A percentile compares a stretch with the other conserved stretches of the same genome.
Evolutionary conservation across 2,329 filamentous ascomycete genomes (phyloP).

Genomic region (Nannizzia gypsea): DNA sequence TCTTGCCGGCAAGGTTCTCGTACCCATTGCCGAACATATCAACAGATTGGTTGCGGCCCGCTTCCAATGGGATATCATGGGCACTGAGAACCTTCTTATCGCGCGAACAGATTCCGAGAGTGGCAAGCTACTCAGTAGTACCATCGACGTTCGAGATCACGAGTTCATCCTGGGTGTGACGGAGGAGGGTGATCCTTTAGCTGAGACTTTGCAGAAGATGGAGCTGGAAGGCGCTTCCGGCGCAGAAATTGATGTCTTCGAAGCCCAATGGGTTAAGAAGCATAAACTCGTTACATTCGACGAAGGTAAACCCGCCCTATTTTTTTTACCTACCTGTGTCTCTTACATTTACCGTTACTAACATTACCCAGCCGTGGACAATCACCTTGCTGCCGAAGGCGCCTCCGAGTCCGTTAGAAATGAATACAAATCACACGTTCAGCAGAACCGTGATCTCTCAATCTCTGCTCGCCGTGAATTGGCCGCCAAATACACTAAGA

Average conservation of each 20-base stretch:
- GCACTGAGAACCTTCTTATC: slow-evolving; percentile 84
- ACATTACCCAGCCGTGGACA: slow-evolving; percentile 49
- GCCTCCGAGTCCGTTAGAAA: slow-evolving; percentile 53
- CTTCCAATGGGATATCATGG: slow-evolving; percentile 99
- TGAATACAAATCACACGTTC: slow-evolving; percentile 52
- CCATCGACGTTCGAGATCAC: slow-evolving; percentile 88
- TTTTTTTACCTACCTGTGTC: background rate
- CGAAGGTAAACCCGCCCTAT: slow-evolving; percentile 42
- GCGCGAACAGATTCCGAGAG: slow-evolving; percentile 93
- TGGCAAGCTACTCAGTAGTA: slow-evolving; percentile 76
- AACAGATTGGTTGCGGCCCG: slow-evolving; percentile 83
- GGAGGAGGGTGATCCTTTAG: slow-evolving; percentile 65
- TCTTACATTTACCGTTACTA: background rate
- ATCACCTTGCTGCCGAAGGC: slow-evolving; percentile 57
- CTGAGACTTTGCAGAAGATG: slow-evolving; percentile 83
- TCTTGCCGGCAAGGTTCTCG: slow-evolving; percentile 87
- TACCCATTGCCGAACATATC: slow-evolving; percentile 90
- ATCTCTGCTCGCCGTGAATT: slow-evolving; percentile 65
- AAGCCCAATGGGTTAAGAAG: slow-evolving; percentile 76
- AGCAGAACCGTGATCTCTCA: slow-evolving; percentile 59
- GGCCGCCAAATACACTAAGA: slow-evolving; percentile 54
- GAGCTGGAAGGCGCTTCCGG: slow-evolving; percentile 66
- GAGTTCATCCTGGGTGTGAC: slow-evolving; percentile 89
- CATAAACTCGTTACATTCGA: slow-evolving; percentile 84
- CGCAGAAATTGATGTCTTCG: slow-evolving; percentile 71